Percentiles rank a stretch among this genome's conserved stretches.
These are phyloP conservation scores for Coemansia sp. DNA, from an alignment of 192 early-diverging fungal genomes.

Conservation along the genomic window DNA sequence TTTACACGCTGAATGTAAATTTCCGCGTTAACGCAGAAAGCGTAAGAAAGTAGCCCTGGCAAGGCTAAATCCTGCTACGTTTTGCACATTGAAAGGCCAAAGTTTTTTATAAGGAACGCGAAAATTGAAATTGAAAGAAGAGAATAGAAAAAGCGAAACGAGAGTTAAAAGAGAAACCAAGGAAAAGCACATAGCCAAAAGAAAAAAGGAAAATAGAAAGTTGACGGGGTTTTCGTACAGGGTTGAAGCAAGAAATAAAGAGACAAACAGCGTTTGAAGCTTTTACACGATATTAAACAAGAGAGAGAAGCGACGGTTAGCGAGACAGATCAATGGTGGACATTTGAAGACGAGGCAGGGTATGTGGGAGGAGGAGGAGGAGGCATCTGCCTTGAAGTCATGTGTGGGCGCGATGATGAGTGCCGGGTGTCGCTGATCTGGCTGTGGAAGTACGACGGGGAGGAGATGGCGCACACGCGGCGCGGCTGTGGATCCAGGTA, in stretches of 20 bases:
- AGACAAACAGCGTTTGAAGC: background rate
- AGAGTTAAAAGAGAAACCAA: background rate
- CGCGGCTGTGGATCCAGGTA: slow-evolving; percentile 11
- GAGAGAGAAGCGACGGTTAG: background rate
- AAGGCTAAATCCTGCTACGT: too few species aligned
- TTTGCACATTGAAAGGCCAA: background rate
- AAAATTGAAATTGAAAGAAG: background rate
- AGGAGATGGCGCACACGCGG: slow-evolving; percentile 16
- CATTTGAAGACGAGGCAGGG: slow-evolving; percentile 1
- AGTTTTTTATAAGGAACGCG: background rate
- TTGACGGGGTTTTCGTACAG: slow-evolving; percentile 12
- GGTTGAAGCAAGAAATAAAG: slow-evolving; percentile 11
- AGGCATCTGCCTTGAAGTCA: slow-evolving; percentile 9
- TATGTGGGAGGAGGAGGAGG: slow-evolving; percentile 2
- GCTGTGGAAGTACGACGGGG: slow-evolving; percentile 25
- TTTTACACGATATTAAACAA: slow-evolving; percentile 1
- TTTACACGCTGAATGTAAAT: background rate
- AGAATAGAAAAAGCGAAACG: background rate
- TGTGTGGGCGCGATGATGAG: slow-evolving; percentile 12
- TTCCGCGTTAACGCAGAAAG: too few species aligned
- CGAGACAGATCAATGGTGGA: background rate
- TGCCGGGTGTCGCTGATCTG: slow-evolving; percentile 14
- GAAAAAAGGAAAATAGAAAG: slow-evolving; percentile 14
- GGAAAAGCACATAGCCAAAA: background rate
- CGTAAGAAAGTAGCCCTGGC: too few species aligned